Evolutionary conservation across 345 rosid genomes (phyloP).

Genomic region (Eucalyptus victrix): DNA sequence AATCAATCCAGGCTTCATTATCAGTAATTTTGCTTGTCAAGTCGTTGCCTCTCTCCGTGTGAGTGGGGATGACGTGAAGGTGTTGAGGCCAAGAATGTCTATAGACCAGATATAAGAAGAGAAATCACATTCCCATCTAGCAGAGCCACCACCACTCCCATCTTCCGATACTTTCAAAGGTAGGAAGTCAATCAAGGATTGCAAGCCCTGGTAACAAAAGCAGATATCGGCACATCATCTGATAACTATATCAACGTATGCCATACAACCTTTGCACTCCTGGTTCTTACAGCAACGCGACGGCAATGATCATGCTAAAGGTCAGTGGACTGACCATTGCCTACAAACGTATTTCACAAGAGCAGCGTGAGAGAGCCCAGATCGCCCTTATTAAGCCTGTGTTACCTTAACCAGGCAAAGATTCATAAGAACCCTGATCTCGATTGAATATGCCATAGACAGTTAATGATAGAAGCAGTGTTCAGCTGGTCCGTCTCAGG

Average conservation of each 20-base stretch:
- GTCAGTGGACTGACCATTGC: neutral
- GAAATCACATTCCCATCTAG: neutral
- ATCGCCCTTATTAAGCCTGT: neutral
- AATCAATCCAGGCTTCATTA: neutral
- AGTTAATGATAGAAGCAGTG: neutral
- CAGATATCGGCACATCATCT: neutral
- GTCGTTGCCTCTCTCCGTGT: neutral
- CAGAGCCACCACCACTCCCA: neutral
- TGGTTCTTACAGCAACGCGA: neutral
- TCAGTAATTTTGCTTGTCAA: neutral
- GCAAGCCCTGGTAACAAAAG: neutral
- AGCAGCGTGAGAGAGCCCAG: neutral
- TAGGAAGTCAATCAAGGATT: neutral
- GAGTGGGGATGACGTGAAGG: neutral
- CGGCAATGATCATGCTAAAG: neutral
- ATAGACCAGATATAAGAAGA: neutral
- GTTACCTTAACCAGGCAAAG: neutral
- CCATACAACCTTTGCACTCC: neutral
- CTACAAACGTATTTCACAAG: neutral
- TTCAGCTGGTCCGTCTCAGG: neutral
- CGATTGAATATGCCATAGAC: neutral
- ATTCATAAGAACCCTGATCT: neutral
- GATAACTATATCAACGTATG: neutral
- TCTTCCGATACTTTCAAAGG: neutral
- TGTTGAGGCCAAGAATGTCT: accelerated